Conservation (phyloP, 2,329 filamentous ascomycete genomes). For the Clarireedia hainanense region DNA sequence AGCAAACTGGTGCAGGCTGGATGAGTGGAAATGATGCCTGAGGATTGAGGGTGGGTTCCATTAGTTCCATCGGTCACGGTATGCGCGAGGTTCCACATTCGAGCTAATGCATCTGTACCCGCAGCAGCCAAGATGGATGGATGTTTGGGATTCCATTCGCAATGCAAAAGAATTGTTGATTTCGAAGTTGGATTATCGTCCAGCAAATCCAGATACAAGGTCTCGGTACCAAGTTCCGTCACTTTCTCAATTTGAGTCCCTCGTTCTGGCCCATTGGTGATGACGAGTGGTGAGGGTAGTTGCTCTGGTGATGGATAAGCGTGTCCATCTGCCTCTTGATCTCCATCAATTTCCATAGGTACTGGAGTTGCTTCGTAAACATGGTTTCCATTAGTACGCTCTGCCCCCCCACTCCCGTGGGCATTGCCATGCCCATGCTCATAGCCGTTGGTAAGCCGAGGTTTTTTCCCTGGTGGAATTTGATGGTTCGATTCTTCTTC, state of each 20-base stretch:
- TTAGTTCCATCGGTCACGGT: constrained; percentile 31
- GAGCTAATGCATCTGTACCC: constrained; percentile 63
- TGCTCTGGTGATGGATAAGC: constrained; percentile 54
- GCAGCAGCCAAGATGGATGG: constrained; percentile 58
- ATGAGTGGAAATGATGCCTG: constrained; percentile 9
- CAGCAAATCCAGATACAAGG: constrained; percentile 51
- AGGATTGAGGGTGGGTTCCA: not conserved
- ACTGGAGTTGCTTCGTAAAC: constrained; percentile 40
- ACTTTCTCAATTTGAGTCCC: constrained; percentile 59
- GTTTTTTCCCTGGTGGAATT: constrained; percentile 47
- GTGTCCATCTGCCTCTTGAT: constrained; percentile 42
- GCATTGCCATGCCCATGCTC: constrained; percentile 38
- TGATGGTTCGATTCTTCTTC: constrained; percentile 27
- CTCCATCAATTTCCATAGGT: constrained; percentile 40
- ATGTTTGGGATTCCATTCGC: constrained; percentile 61
- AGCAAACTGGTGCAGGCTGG: constrained; percentile 38
- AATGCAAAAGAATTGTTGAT: constrained; percentile 53
- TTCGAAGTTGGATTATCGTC: constrained; percentile 31
- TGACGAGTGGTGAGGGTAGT: constrained; percentile 43
- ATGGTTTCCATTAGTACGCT: constrained; percentile 10
- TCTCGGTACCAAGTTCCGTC: constrained; percentile 49
- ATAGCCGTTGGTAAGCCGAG: constrained; percentile 54
- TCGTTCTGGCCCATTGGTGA: constrained; percentile 54
- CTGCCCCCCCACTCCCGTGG: not conserved
- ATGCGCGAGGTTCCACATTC: constrained; percentile 57